Conservation (phyloP, 2,329 filamentous ascomycete species). For the Sporothrix brasiliensis region DNA sequence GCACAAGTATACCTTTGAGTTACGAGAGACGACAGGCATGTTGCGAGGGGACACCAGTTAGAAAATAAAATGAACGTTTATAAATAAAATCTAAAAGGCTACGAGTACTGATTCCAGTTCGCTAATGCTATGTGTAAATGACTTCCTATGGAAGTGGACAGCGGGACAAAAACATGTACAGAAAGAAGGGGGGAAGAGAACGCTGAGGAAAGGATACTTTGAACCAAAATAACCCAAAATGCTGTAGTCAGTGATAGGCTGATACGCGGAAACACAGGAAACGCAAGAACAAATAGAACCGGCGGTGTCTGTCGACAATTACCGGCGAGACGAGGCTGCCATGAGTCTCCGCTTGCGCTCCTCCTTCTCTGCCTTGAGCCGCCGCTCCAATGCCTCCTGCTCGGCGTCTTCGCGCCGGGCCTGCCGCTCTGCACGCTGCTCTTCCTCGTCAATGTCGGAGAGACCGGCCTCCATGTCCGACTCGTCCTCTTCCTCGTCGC, state of each 20-base stretch:
- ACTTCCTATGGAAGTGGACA: neutral
- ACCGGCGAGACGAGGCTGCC: slow-evolving; percentile 15
- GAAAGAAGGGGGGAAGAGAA: slow-evolving; percentile 2
- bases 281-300: neutral
- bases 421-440: slow-evolving; percentile 61
- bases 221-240: neutral
- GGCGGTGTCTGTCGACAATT: neutral
- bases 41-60: neutral
- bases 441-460: slow-evolving; percentile 74
- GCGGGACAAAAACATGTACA: neutral
- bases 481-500: slow-evolving; percentile 63
- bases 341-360: slow-evolving; percentile 49
- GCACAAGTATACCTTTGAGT: neutral
- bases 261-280: too few relatives aligned
- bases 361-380: slow-evolving; percentile 64
- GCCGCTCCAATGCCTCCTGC: slow-evolving; percentile 64
- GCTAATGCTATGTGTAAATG: slow-evolving; percentile 23
- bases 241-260: too few relatives aligned
- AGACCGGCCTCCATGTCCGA: slow-evolving; percentile 79
- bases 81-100: neutral
- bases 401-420: slow-evolving; percentile 70
- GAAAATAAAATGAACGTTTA: neutral
- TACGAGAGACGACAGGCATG: neutral
- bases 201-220: neutral
- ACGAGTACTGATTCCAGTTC: slow-evolving; percentile 20